phyloP scores from a whole-genome alignment of 1,284 basidiomycete genomes.

The Apiotrichum porosum region DNA sequence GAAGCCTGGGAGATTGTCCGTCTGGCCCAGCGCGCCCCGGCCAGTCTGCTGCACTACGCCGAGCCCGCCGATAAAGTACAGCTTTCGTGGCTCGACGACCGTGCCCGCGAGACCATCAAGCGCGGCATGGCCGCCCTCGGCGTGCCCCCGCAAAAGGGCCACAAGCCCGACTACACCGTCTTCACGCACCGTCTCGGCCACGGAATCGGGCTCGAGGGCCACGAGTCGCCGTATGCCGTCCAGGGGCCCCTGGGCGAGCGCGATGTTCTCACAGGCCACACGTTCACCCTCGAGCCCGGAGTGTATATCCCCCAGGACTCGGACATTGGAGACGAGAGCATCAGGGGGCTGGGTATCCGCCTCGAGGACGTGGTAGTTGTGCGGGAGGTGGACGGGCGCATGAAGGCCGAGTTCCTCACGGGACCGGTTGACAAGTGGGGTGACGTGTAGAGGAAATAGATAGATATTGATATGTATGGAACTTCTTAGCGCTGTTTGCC shows the following conservation, averaged over 20 bases:
- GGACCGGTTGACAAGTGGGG: conserved; percentile 38
- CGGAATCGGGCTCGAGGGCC: conserved; percentile 77
- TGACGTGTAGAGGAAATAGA: conserved; percentile 19
- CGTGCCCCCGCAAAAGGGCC: conserved; percentile 26
- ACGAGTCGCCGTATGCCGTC: conserved; percentile 73
- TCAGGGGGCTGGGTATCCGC: conserved; percentile 68
- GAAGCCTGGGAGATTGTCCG: conserved; percentile 65
- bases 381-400: conserved; percentile 49
- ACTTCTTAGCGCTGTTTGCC: too few relatives aligned
- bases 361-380: conserved; percentile 79
- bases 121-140: conserved; percentile 47
- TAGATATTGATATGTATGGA: too few relatives aligned
- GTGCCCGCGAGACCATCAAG: conserved; percentile 59
- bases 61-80: conserved; percentile 37
- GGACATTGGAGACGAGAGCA: conserved; percentile 24
- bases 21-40: conserved; percentile 59
- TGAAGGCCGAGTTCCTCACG: conserved; percentile 38
- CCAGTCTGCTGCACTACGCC: conserved; percentile 33
- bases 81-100: conserved; percentile 60
- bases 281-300: conserved; percentile 78
- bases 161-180: conserved; percentile 50
- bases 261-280: conserved; percentile 60
- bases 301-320: conserved; percentile 58
- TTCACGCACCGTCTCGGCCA: conserved; percentile 68
- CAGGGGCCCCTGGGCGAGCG: conserved; percentile 53